These are phyloP conservation scores for Pseudonitzschia delicatissima DNA, from an alignment of 108 stramenopile species.

Conservation along the genomic window DNA sequence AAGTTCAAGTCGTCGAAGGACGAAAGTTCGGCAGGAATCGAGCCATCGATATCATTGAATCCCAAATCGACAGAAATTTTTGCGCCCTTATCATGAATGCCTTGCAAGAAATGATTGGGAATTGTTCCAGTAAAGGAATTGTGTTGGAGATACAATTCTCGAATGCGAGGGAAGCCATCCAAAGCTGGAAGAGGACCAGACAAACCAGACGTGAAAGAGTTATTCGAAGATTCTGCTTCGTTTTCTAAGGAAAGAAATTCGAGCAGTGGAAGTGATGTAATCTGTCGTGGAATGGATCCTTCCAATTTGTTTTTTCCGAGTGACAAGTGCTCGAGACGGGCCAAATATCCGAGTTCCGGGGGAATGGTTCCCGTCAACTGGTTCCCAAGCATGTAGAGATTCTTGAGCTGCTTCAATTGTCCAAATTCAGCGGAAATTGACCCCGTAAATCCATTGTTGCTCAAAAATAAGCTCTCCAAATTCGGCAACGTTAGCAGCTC, in stretches of 20 bases:
- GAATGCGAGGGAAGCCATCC: slow-evolving; percentile 28
- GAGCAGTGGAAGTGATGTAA: slow-evolving; percentile 35
- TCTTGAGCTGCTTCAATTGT: slow-evolving; percentile 39
- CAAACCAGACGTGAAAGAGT: slow-evolving; percentile 16
- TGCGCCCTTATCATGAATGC: slow-evolving; percentile 29
- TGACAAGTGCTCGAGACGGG: slow-evolving; percentile 46
- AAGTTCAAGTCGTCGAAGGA: slow-evolving; percentile 35
- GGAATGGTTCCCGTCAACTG: slow-evolving; percentile 41
- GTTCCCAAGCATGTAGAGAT: slow-evolving; percentile 40
- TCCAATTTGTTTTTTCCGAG: slow-evolving; percentile 42
- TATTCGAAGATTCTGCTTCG: slow-evolving; percentile 7
- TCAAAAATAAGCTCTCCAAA: slow-evolving; percentile 34
- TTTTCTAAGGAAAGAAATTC: slow-evolving; percentile 42
- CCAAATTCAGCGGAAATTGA: slow-evolving; percentile 39
- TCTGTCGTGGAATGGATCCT: slow-evolving; percentile 39
- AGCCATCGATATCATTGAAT: slow-evolving; percentile 36
- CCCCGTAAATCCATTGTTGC: slow-evolving; percentile 49
- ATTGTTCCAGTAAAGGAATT: slow-evolving; percentile 43
- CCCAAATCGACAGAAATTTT: slow-evolving; percentile 40
- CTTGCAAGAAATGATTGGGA: slow-evolving; percentile 35
- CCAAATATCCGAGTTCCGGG: slow-evolving; percentile 41
- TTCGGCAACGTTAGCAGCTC: slow-evolving; percentile 3
- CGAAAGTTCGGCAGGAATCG: slow-evolving; percentile 33
- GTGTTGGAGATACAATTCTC: slow-evolving; percentile 38
- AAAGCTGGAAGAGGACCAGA: slow-evolving; percentile 40